Percentiles rank a stretch among this genome's conserved stretches.
Evolutionary conservation across 257 asterid genomes (phyloP).

Genomic region (Ajuga chamaepitys): DNA sequence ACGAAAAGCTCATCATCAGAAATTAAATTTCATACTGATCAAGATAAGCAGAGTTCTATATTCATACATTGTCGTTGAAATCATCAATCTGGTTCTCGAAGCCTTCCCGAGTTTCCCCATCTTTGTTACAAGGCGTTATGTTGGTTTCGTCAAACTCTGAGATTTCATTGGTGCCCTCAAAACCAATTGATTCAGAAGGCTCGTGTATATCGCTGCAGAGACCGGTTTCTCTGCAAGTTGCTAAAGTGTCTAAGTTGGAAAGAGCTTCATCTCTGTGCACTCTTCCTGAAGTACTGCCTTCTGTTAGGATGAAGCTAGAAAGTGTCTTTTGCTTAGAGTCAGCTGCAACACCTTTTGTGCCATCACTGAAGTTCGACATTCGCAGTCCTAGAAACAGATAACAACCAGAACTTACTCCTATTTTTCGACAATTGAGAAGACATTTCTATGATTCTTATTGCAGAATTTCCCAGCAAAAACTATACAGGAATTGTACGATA

Average conservation of each 20-base stretch:
- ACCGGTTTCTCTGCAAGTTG: conserved; percentile 19
- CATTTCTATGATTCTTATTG: no score
- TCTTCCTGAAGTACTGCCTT: conserved; percentile 32
- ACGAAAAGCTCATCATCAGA: background rate
- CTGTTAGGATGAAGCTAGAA: conserved; percentile 42
- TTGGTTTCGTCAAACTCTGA: conserved; percentile 23
- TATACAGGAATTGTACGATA: background rate
- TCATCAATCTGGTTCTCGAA: no score
- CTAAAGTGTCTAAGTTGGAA: conserved; percentile 25
- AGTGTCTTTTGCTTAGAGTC: conserved; percentile 90
- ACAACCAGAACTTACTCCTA: no score
- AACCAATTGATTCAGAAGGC: conserved; percentile 29
- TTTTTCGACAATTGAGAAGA: no score
- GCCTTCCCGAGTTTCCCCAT: no score
- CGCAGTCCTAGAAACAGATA: conserved; percentile 73
- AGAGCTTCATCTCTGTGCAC: conserved; percentile 22
- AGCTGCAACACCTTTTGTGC: conserved; percentile 33
- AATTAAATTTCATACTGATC: background rate
- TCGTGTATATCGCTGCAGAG: conserved; percentile 23
- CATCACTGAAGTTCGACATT: conserved; percentile 73
- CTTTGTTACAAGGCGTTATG: conserved; percentile 9
- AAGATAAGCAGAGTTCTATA: background rate
- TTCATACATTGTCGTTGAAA: conserved; percentile 26
- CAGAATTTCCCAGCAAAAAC: background rate
- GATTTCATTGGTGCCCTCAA: conserved; percentile 18